Evolutionary conservation across 106 monocot species (phyloP), one percentile per base, ranked within the genome.

Genomic region (Agapanthus africanus): DNA sequence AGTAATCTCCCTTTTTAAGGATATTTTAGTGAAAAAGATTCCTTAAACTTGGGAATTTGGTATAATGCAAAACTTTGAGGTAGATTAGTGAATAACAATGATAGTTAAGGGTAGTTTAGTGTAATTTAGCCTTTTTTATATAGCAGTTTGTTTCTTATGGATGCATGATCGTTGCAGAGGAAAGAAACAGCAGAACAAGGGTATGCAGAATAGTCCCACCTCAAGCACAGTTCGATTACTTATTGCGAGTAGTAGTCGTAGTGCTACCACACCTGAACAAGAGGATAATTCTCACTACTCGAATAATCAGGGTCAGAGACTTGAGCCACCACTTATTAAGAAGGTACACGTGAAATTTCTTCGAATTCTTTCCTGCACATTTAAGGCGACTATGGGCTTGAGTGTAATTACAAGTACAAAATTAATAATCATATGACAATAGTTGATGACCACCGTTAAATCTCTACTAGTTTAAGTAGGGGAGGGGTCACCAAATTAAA

Each of bases 161-260:
- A 15, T 54, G 21, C 70, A 23, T 31, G 61, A 75, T 63, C 75
- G 81, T 40, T 79, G 40, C 68, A 99, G 97, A 72, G 84, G 66
- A 47, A 87, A 78, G 44, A 74, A 68, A 49, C 71, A 78, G 63
- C 69, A 63, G 37, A 68, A 44, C 71, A 87, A 79, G 66, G 74
- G 66, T 23, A 75, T 15, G 38, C 70, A 37, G 54, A 63, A 36
- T 46, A 19, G 63, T 40, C 74, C 40, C 35, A 65, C 21, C 18
- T 47, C 46, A 36, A 80, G 64, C 56, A 38, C 70, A 64, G 69
- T 26, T 30, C 67, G 28, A 64, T 54, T 51, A 47, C 33, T 16
- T 63, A 75, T 72, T 78, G 62, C 27, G 19, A 25, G 37, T 74
- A 65, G 46, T 31, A 66, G 37, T 68, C 39, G 16, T 64, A 76